These are phyloP conservation scores for Fragaria iinumae DNA, from an alignment of 306 rosid genomes.

Conservation along the genomic window DNA sequence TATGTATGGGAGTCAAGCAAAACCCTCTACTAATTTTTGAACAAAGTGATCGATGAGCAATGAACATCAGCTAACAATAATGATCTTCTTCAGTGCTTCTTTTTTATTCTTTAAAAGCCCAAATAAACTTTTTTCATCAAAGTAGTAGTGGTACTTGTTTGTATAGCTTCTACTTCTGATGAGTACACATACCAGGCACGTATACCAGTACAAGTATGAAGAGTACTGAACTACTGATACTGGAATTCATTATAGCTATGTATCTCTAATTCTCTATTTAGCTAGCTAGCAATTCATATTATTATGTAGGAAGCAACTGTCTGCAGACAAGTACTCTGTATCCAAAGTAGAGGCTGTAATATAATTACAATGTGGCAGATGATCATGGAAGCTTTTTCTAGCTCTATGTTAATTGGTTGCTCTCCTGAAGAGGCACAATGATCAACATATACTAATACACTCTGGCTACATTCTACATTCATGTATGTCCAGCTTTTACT, in stretches of 20 bases:
- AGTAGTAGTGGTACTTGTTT: not conserved
- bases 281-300: constrained; percentile 7
- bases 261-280: not conserved
- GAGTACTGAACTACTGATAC: not conserved
- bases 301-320: constrained; percentile 37
- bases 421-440: constrained; percentile 4
- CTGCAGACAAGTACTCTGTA: constrained; percentile 23
- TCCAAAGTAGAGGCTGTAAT: not conserved
- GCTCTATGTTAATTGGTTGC: constrained; percentile 20
- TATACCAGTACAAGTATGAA: not conserved
- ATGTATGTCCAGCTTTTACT: constrained; percentile 36
- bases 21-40: constrained; percentile 38
- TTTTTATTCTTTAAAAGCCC: constrained; percentile 3
- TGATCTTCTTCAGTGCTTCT: not conserved
- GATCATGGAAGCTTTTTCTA: not conserved
- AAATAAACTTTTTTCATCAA: not conserved
- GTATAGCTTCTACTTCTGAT: not conserved
- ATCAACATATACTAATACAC: not conserved
- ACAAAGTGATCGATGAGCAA: constrained; percentile 27
- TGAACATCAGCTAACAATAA: not conserved
- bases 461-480: constrained; percentile 11
- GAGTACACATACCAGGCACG: not conserved
- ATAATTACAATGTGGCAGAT: not conserved
- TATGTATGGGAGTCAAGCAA: constrained; percentile 37
- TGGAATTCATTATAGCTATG: not conserved